A percentile compares a stretch with the other conserved stretches of the same genome.
Conservation (phyloP, 1,284 basidiomycete species). For the Sanguinoderma infundibulare region DNA sequence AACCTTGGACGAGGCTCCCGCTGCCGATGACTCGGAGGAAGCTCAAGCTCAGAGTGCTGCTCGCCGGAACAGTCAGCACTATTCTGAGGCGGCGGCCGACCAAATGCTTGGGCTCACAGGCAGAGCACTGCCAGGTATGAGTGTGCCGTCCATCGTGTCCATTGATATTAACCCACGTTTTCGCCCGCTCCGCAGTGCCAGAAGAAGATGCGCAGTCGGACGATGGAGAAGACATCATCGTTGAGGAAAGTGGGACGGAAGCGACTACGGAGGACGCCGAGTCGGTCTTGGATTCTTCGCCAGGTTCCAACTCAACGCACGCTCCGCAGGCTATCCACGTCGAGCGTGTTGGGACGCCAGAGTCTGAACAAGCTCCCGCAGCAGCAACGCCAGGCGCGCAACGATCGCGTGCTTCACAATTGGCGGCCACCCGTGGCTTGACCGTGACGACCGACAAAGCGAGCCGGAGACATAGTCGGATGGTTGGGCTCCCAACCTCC, state of each 20-base stretch:
- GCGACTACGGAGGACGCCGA: constrained; percentile 61
- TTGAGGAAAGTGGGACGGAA: constrained; percentile 76
- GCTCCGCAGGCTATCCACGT: constrained; percentile 16
- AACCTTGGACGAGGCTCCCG: constrained; percentile 35
- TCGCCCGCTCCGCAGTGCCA: constrained; percentile 17
- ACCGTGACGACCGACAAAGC: constrained; percentile 63
- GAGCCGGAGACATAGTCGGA: constrained; percentile 59
- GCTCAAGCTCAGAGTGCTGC: constrained; percentile 43
- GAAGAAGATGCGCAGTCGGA: constrained; percentile 65
- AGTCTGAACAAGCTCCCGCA: constrained; percentile 17
- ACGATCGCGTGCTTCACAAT: constrained; percentile 56
- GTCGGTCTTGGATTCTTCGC: constrained; percentile 49
- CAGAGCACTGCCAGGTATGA: constrained; percentile 63
- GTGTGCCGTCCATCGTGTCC: neutral
- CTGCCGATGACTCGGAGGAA: constrained; percentile 33
- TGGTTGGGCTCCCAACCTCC: constrained; percentile 61
- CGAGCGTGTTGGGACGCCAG: constrained; percentile 25
- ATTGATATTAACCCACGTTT: constrained; percentile 25
- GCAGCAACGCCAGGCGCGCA: constrained; percentile 20
- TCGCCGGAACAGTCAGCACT: constrained; percentile 78
- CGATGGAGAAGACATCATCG: constrained; percentile 67
- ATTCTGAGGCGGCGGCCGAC: constrained; percentile 80
- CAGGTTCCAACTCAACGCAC: constrained; percentile 46
- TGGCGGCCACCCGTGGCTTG: constrained; percentile 72
- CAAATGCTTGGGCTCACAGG: constrained; percentile 75